These are phyloP conservation scores for Favolaschia claudopus DNA, from an alignment of 768 basidiomycete genomes.

Conservation along the genomic window DNA sequence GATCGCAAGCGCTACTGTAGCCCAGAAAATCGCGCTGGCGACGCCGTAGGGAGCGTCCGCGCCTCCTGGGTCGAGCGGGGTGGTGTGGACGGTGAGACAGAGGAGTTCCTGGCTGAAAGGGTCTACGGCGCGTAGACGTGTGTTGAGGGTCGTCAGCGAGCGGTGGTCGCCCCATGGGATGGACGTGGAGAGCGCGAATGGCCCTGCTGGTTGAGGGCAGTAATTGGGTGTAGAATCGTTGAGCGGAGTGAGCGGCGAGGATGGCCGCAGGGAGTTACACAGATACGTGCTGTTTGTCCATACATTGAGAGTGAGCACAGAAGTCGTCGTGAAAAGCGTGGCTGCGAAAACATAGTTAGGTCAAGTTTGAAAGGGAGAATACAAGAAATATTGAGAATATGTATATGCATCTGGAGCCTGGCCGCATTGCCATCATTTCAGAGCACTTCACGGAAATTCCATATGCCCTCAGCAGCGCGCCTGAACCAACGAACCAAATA, in stretches of 20 bases:
- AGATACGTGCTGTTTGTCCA: constrained; percentile 77
- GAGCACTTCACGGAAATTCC: no score
- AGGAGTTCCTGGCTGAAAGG: constrained; percentile 82
- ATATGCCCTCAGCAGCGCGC: no score
- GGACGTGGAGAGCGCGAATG: constrained; percentile 81
- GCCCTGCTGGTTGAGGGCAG: constrained; percentile 83
- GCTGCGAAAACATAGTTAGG: constrained; percentile 51
- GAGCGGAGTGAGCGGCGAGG: constrained; percentile 68
- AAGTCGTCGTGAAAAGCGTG: constrained; percentile 86
- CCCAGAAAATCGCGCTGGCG: constrained; percentile 76
- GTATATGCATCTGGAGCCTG: no score
- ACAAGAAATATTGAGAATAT: no score
- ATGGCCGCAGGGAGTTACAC: constrained; percentile 81
- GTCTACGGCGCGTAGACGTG: constrained; percentile 89
- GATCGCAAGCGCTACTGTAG: constrained; percentile 73
- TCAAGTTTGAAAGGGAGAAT: constrained; percentile 21
- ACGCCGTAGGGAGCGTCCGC: constrained; percentile 68
- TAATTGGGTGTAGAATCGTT: constrained; percentile 51
- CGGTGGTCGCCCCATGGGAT: constrained; percentile 72
- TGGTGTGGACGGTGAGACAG: constrained; percentile 81
- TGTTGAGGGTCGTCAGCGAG: constrained; percentile 83
- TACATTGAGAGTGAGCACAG: constrained; percentile 79
- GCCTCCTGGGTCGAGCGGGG: constrained; percentile 75
- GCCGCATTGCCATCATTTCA: no score
- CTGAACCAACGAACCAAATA: no score